Percentiles rank a stretch among this genome's conserved stretches.
Evolutionary conservation across 2,329 filamentous ascomycete species (phyloP).

Genomic region (Ophiocordyceps unilateralis): DNA sequence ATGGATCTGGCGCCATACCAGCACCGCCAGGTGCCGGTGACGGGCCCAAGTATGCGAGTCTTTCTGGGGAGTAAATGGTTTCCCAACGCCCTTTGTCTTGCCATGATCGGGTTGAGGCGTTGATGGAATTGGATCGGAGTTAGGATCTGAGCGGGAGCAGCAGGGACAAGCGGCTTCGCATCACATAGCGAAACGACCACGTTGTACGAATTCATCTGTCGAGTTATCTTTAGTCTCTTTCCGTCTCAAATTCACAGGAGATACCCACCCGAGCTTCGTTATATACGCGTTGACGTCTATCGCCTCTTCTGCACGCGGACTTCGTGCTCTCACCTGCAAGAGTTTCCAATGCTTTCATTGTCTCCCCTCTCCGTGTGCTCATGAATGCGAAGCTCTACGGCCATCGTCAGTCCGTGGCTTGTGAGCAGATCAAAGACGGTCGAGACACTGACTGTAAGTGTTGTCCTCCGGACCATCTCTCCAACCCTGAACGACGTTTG

Average conservation of each 20-base stretch:
- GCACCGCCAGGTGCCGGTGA: conserved; percentile 66
- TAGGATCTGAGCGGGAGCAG: not conserved
- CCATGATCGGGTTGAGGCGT: conserved; percentile 10
- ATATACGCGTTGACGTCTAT: not conserved
- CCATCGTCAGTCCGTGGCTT: not conserved
- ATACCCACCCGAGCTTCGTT: not conserved
- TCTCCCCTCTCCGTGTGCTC: conserved; percentile 81
- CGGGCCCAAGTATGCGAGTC: conserved; percentile 61
- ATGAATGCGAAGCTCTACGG: conserved; percentile 71
- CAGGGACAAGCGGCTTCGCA: not conserved
- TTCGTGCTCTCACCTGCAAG: conserved; percentile 11
- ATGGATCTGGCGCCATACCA: conserved; percentile 30
- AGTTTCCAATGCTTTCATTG: conserved; percentile 55
- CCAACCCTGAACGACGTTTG: conserved; percentile 80
- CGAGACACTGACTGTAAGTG: conserved; percentile 37
- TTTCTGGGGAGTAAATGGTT: conserved; percentile 51
- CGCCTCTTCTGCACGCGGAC: too few relatives aligned
- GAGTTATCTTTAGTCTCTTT: not conserved
- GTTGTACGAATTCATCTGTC: too few relatives aligned
- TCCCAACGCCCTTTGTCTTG: conserved; percentile 2
- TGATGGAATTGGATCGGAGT: conserved; percentile 1
- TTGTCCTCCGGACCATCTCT: conserved; percentile 23
- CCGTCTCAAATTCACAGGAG: not conserved
- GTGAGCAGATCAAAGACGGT: not conserved
- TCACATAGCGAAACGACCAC: too few relatives aligned